Base-by-base conservation (phyloP, 1,139 yeast species). In the Cylindricascospora bacillispora region DNA sequence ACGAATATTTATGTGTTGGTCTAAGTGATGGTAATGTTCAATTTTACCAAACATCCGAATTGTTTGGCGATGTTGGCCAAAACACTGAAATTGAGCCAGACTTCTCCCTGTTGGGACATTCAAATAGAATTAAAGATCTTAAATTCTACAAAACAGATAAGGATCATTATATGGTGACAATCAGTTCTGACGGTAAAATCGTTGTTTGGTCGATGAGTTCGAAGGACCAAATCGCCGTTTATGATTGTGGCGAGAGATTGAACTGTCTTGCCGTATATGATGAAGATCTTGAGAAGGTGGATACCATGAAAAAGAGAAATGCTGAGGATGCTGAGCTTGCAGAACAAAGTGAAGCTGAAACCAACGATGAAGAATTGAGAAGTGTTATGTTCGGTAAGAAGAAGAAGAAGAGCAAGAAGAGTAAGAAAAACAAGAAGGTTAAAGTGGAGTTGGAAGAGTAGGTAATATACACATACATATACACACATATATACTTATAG, bases 151-250 rank as follows among this genome's bases (percentile, higher is more conserved):
- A 59, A 34, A 63, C 70, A 37, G 48, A 45, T 1, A 65, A 60
- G 30, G 57, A 57, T 20, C 53, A 67, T 5, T 77, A 67, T 47
- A 59, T 92, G 51, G 67, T 81, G 1, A 78, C 94, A 2, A 83
- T 85, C 9, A 81, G 95, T 0, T 82, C 95, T 0, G 97, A 89
- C 53, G 97, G 98, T 23, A 79, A 72, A 46, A 75, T 89, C 33
- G 93, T 86, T 10, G 76, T 89, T 3, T 89, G 97, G 95, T 80
- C 85, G 49, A 59, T 86, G 47, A 45, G 59, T 3, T 47, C 60
- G 1, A 66, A 67, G 43, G 93, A 81, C 44, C 94, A 85, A 54
- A 67, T 83, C 14, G 95, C 95, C 0, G 92, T 83, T 2, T 86
- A 85, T 54, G 83, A 77, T 41, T 71, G 92, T 15, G 93, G 93